Evolutionary conservation across 495 filamentous ascomycete species (phyloP), one percentile per base, ranked within the genome.

Genomic region (Hyaloscypha finlandica): DNA sequence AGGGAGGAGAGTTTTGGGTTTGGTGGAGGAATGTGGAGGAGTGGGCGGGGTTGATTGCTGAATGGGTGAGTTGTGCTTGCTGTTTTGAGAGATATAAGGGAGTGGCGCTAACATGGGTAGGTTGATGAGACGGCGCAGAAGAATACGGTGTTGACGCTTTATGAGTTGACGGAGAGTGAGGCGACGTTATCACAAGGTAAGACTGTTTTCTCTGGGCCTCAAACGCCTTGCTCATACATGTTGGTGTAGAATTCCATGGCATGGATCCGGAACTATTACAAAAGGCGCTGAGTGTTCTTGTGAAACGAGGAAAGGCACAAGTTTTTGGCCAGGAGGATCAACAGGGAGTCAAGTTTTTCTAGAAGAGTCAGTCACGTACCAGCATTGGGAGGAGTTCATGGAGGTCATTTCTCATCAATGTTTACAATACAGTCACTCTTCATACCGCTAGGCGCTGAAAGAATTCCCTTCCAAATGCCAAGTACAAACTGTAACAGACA

Each of bases 281-380:
- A 64, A 92, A 89, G 74, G 85, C 91, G n/a, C 79, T 99, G 20
- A 81, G 82, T 65, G 81, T 92, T 61, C 80, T 97, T 30, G 92
- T 96, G 30, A 97, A 94, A 81, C 82, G 89, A 42, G 93, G 93
- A 68, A 96, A 90, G 78, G 94, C 95, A 29, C 93, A 97, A 78
- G 86, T 98, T 14, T 97, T 99, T 81, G 94, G 94, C 22, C 78
- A 83, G 54, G 93, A 94, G 68, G 94, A 94, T 70, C 87, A 90
- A 65, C 86, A 88, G 73, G 95, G 95, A 61, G 92, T 97, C 66
- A 99, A 99, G 80, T 98, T 99, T 81, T 97, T 97, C 75, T 98
- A 81, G 81, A 66, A 1, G 12, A 1, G 16, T 16, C 25, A 25
- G 12, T 59, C 30, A 51, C 32, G 51, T 29, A 25, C 4, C 22